Evolutionary conservation across 2,329 filamentous ascomycete genomes (phyloP).

Genomic region (Ophiosphaerella herpotricha): DNA sequence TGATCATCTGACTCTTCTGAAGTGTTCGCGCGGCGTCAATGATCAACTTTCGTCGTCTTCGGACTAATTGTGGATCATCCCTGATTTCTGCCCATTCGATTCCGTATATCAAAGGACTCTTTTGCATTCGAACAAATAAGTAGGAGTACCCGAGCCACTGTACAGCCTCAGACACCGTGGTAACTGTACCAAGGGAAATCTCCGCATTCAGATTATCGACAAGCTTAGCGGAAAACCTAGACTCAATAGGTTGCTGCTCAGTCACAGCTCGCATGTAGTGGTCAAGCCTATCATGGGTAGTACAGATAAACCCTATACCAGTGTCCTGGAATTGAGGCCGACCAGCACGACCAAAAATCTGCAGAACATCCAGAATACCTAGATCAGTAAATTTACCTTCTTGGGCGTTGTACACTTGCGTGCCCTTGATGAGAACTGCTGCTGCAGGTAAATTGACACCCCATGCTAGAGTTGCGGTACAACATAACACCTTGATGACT

Average conservation of each 20-base stretch:
- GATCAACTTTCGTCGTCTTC: conserved; percentile 81
- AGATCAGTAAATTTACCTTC: conserved; percentile 96
- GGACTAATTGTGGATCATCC: conserved; percentile 86
- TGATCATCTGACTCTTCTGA: conserved; percentile 97
- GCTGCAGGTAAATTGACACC: conserved; percentile 98
- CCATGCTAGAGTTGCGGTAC: conserved; percentile 97
- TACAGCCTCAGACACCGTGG: conserved; percentile 88
- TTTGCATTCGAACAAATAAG: conserved; percentile 93
- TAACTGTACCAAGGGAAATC: conserved; percentile 90
- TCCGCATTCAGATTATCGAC: conserved; percentile 98
- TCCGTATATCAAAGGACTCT: conserved; percentile 88
- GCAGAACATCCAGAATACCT: conserved; percentile 92
- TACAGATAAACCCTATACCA: conserved; percentile 97
- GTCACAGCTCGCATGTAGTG: conserved; percentile 94
- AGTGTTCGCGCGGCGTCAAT: conserved; percentile 86
- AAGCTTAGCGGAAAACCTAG: conserved; percentile 89
- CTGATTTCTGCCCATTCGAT: conserved; percentile 92
- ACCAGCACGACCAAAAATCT: conserved; percentile 98
- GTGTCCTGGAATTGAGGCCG: conserved; percentile 97
- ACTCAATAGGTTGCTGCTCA: conserved; percentile 95
- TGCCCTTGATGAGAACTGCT: conserved; percentile 97
- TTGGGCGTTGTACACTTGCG: conserved; percentile 93
- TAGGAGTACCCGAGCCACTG: conserved; percentile 99
- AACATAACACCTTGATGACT: conserved; percentile 95
- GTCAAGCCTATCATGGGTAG: conserved; percentile 87